Evolutionary conservation across 257 asterid genomes (phyloP), one percentile per base, ranked within the genome.

Genomic region (Osmanthus fragrans): DNA sequence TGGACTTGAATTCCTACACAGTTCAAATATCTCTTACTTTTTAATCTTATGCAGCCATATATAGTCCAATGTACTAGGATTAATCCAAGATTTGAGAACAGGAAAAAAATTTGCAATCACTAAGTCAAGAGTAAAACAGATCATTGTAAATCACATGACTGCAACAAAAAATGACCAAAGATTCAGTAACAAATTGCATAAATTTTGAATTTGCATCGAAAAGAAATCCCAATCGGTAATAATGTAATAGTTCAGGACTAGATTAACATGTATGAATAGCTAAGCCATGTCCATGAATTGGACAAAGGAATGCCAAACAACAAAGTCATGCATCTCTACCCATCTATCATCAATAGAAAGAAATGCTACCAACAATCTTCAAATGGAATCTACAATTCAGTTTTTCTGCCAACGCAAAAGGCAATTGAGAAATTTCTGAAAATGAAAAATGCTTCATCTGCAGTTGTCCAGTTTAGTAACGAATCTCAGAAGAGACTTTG

Each of bases 401-500:
- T 37, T 18, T 51, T 51, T 51, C 10, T 51, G 21, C 25, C 63
- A 51, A 10, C 63, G 2, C 2, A 5, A 5, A 51, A 19, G 21
- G 1, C 63, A 16, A 51, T 19, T 19, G 63, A 5, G 63, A 19
- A 19, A 19, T 19, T 51, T 51, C 5, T 16, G 63, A 19, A 51
- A 18, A 51, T 1, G 63, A 51, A 16, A 51, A 51, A 19, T 5
- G 63, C 25, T 51, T 16, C 23, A 5, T 39, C 36, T 42, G 51
- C 49, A 80, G 72, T 66, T 75, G 80, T 75, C 73, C 66, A 51
- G 45, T 83, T 64, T 70, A 73, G 78, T 67, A 73, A 82, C 71
- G 76, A 76, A 83, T 82, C 27, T 58, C 63, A 51, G 79, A 71
- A 72, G 83, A 72, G 73, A 80, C 73, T 67, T 54, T 0, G 77